Conservation (phyloP, 139 green algal genomes). For the Chlorella vulgaris region DNA sequence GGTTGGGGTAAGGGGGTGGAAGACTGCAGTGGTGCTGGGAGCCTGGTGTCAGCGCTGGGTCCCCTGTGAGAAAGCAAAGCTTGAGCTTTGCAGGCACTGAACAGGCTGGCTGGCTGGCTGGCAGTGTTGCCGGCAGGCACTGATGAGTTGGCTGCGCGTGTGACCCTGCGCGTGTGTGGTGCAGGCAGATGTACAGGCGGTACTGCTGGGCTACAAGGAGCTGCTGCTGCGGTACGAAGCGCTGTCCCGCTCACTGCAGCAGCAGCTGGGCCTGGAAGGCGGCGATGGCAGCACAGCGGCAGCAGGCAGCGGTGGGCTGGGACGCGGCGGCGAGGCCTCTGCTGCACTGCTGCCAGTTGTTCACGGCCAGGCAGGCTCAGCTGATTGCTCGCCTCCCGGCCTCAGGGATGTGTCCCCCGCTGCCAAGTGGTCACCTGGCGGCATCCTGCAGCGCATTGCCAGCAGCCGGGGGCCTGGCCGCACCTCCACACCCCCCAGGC, state of each 20-base stretch:
- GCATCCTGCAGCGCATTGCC: background rate
- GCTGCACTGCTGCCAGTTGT: too few species aligned
- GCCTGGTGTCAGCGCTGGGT: background rate
- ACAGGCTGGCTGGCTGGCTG: too few species aligned
- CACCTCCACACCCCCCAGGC: too few species aligned
- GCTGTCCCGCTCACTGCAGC: conserved; percentile 28
- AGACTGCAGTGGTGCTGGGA: background rate
- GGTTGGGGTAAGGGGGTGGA: background rate
- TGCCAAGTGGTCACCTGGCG: background rate
- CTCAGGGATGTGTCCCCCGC: too few species aligned
- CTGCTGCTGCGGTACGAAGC: conserved; percentile 46
- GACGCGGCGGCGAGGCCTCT: too few species aligned
- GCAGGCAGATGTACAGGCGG: conserved; percentile 64
- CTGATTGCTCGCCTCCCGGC: too few species aligned
- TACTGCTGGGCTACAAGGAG: conserved; percentile 82
- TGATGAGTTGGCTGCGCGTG: background rate
- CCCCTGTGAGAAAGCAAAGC: too few species aligned
- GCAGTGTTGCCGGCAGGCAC: too few species aligned
- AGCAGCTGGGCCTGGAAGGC: conserved; percentile 33
- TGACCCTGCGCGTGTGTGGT: background rate
- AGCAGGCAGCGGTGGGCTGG: background rate
- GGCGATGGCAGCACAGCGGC: background rate
- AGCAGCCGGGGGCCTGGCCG: background rate
- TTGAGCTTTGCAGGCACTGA: too few species aligned
- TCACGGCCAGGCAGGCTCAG: too few species aligned